These are phyloP conservation scores for Xylariales sp. DNA, from an alignment of 2,329 filamentous ascomycete species.

Conservation along the genomic window DNA sequence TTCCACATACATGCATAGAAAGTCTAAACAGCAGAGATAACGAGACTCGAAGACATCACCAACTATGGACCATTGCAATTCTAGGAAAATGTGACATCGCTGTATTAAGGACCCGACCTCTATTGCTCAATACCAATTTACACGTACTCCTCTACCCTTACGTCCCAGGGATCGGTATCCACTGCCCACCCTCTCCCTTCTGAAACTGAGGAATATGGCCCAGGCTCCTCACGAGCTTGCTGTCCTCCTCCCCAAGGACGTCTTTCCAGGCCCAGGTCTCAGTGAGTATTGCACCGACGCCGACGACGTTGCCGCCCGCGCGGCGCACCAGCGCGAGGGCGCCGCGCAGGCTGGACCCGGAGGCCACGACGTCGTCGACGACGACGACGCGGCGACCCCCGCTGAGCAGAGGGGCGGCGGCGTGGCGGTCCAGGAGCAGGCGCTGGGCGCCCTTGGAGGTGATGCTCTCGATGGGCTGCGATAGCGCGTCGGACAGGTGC, in stretches of 20 bases:
- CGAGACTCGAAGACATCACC: too few relatives aligned
- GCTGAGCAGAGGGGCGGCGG: constrained; percentile 1
- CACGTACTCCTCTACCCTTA: too few relatives aligned
- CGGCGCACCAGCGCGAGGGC: constrained; percentile 2
- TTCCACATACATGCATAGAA: too few relatives aligned
- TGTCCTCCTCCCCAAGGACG: background rate
- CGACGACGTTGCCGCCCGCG: constrained; percentile 3
- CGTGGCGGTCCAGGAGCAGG: constrained; percentile 1
- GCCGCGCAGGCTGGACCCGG: constrained; percentile 2
- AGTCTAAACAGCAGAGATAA: too few relatives aligned
- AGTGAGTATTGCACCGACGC: constrained; percentile 3
- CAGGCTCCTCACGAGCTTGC: background rate
- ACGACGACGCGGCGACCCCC: constrained; percentile 3
- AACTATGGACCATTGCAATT: too few relatives aligned
- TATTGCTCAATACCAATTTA: too few relatives aligned
- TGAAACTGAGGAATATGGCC: constrained; percentile 6
- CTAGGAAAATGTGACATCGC: too few relatives aligned
- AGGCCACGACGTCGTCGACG: constrained; percentile 6
- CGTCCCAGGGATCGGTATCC: constrained; percentile 5
- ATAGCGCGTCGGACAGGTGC: constrained; percentile 3
- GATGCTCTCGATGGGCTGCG: background rate
- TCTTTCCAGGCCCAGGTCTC: constrained; percentile 4
- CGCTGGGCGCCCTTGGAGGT: constrained; percentile 2
- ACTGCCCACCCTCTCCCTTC: background rate
- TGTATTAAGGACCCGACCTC: too few relatives aligned